Conservation (phyloP, 2,329 filamentous ascomycete genomes). For the Neopestalotiopsis rosae region DNA sequence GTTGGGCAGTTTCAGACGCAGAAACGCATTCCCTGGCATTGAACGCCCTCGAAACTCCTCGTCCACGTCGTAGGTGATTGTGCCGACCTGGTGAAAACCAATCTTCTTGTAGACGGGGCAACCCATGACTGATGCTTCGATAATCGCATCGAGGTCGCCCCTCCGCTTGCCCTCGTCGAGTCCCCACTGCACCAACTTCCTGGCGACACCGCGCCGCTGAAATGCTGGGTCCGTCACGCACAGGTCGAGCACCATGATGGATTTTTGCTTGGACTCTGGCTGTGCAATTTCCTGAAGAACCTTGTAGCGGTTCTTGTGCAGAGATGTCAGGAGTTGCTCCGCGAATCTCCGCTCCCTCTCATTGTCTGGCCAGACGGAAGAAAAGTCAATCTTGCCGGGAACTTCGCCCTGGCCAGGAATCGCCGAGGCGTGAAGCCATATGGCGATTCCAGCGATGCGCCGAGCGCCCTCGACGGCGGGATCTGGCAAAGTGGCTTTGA, state of each 20-base stretch:
- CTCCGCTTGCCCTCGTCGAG: slow-evolving; percentile 46
- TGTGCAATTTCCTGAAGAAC: slow-evolving; percentile 43
- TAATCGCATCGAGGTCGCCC: slow-evolving; percentile 47
- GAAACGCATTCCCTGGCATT: slow-evolving; percentile 51
- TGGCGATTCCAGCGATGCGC: slow-evolving; percentile 55
- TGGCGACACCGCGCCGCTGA: slow-evolving; percentile 55
- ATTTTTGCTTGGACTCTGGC: slow-evolving; percentile 39
- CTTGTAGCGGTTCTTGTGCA: slow-evolving; percentile 49
- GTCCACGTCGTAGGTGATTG: slow-evolving; percentile 50
- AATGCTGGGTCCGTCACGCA: slow-evolving; percentile 59
- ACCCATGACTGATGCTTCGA: slow-evolving; percentile 56
- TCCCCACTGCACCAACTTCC: slow-evolving; percentile 52
- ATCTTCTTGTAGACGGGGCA: slow-evolving; percentile 50
- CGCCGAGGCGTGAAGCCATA: slow-evolving; percentile 59
- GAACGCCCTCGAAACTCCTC: slow-evolving; percentile 43
- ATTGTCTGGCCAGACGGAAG: slow-evolving; percentile 47
- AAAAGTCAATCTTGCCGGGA: slow-evolving; percentile 41
- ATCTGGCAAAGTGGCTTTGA: slow-evolving; percentile 56
- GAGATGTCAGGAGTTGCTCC: slow-evolving; percentile 47
- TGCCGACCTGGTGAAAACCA: slow-evolving; percentile 48
- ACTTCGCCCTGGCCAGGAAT: slow-evolving; percentile 53
- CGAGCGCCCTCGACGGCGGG: slow-evolving; percentile 36
- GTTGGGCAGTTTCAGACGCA: slow-evolving; percentile 41
- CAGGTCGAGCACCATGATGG: slow-evolving; percentile 55
- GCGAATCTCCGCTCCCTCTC: slow-evolving; percentile 51